Percentiles rank a stretch among this genome's conserved stretches.
Evolutionary conservation across 345 rosid genomes (phyloP).

Genomic region (Gossypium mustelinum): DNA sequence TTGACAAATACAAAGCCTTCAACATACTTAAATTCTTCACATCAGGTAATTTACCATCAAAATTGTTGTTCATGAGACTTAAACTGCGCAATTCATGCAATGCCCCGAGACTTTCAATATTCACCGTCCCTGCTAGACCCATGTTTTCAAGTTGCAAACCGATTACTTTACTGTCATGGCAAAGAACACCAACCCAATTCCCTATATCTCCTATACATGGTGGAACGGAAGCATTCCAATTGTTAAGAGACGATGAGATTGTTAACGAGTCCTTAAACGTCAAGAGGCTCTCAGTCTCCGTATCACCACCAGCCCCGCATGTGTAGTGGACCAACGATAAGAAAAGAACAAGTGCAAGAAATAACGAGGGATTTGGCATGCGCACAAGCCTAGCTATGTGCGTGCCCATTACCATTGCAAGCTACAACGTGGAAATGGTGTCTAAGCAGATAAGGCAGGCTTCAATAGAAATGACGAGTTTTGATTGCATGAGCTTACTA

Average conservation of each 20-base stretch:
- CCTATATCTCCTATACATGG: slow-evolving; percentile 39
- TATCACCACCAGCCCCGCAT: slow-evolving; percentile 4
- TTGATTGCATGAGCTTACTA: slow-evolving; percentile 2
- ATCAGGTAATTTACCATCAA: slow-evolving; percentile 50
- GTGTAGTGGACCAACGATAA: slow-evolving; percentile 24
- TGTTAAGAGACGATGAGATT: slow-evolving; percentile 21
- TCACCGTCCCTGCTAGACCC: slow-evolving; percentile 43
- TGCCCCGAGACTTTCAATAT: slow-evolving; percentile 34
- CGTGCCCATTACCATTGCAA: slow-evolving; percentile 44
- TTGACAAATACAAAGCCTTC: slow-evolving; percentile 57
- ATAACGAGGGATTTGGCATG: slow-evolving; percentile 20
- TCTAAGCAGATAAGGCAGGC: slow-evolving; percentile 8
- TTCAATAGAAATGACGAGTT: not conserved
- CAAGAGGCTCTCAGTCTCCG: slow-evolving; percentile 34
- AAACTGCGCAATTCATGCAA: slow-evolving; percentile 45
- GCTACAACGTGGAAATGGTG: slow-evolving; percentile 21
- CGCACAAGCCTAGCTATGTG: slow-evolving; percentile 37
- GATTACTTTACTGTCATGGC: slow-evolving; percentile 38
- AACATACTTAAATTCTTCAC: slow-evolving; percentile 41
- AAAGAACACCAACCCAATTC: slow-evolving; percentile 64
- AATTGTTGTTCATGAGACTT: slow-evolving; percentile 65
- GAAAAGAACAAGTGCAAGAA: slow-evolving; percentile 14
- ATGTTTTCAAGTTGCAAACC: slow-evolving; percentile 65
- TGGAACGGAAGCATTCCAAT: slow-evolving; percentile 35
- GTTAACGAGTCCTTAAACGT: slow-evolving; percentile 31